phyloP scores from a whole-genome alignment of 352 stramenopile species.

The Pythium periplocum region DNA sequence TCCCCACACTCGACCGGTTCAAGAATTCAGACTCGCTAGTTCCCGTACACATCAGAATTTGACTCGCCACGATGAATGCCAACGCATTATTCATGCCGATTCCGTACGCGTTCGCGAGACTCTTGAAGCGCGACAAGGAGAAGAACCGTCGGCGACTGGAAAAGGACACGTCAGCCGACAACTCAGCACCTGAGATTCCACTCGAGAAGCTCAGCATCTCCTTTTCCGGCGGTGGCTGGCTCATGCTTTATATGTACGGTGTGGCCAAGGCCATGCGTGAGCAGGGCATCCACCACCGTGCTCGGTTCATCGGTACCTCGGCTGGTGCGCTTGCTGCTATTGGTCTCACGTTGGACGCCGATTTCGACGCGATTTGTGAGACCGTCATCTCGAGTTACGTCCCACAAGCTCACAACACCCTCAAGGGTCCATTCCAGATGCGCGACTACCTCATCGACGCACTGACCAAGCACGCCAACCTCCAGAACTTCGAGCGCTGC shows the following conservation, averaged over 20 bases:
- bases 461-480: constrained; percentile 23
- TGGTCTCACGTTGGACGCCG: constrained; percentile 22
- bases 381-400: constrained; percentile 35
- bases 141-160: no score
- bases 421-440: constrained; percentile 36
- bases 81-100: no score
- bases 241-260: constrained; percentile 42
- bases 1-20: no score
- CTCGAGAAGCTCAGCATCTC: neutral
- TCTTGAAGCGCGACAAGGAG: no score
- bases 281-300: constrained; percentile 6
- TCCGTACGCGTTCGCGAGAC: no score
- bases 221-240: constrained; percentile 35
- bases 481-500: constrained; percentile 25
- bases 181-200: no score
- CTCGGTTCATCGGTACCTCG: constrained; percentile 27
- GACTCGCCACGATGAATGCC: no score
- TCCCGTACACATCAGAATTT: no score
- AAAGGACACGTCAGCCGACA: no score
- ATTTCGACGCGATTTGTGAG: constrained; percentile 44
- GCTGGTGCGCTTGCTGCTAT: constrained; percentile 26
- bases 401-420: constrained; percentile 20
- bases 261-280: constrained; percentile 36
- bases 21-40: no score
- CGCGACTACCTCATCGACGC: constrained; percentile 42